Conservation (phyloP, 495 filamentous ascomycete species). For the Talaromyces adpressus region DNA sequence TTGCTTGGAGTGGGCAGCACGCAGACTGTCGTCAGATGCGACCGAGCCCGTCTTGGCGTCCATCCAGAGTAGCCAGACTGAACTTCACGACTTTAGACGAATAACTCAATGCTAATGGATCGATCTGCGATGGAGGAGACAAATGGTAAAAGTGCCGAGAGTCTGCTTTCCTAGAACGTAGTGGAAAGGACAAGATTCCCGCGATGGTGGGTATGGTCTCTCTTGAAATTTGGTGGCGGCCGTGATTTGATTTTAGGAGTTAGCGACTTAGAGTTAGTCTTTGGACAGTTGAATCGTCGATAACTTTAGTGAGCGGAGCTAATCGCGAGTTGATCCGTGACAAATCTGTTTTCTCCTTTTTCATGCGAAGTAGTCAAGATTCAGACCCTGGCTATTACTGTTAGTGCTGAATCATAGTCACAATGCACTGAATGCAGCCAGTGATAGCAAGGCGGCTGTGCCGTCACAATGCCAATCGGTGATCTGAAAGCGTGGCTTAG, state of each 20-base stretch:
- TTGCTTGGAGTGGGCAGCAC: not conserved
- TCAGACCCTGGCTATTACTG: not conserved
- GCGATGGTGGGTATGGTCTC: not conserved
- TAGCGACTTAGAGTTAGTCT: not conserved
- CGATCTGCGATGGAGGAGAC: not conserved
- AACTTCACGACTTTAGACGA: not conserved
- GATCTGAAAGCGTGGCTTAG: not conserved
- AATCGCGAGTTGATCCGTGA: not conserved
- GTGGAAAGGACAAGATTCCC: not conserved
- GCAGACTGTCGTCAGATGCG: not conserved
- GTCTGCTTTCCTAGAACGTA: not conserved
- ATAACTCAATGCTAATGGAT: not conserved
- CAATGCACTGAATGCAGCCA: not conserved
- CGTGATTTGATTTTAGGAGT: not conserved
- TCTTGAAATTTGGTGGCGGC: not conserved
- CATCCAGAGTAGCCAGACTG: not conserved
- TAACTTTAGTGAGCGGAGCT: not conserved
- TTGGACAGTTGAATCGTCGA: not conserved
- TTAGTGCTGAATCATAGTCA: not conserved
- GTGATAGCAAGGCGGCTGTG: not conserved
- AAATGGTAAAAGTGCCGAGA: not conserved
- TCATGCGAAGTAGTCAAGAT: not conserved
- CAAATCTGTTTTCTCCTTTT: not conserved
- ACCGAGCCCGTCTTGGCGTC: conserved; percentile 5
- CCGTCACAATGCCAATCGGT: not conserved